Conservation (phyloP, 441 rosid genomes). For the Macaranga tanarius region DNA sequence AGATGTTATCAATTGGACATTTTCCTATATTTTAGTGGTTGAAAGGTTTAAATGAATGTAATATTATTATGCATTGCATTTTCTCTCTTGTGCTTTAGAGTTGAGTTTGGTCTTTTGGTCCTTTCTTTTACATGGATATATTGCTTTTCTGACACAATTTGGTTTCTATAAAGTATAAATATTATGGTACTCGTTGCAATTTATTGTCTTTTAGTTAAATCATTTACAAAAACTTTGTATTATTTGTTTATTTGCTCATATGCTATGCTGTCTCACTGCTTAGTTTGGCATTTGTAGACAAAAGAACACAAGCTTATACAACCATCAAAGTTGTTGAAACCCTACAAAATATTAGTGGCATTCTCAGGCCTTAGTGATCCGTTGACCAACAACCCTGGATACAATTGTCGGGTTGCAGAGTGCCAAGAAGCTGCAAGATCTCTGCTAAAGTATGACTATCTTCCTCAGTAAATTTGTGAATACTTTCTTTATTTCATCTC, state of each 20-base stretch:
- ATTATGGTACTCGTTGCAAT: not conserved
- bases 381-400: constrained; percentile 86
- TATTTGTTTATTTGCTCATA: not conserved
- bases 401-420: constrained; percentile 83
- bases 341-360: constrained; percentile 82
- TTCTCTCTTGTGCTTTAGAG: not conserved
- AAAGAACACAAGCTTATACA: constrained; percentile 70
- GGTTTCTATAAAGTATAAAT: not conserved
- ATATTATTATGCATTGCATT: not conserved
- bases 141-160: not conserved
- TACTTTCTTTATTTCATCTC: not conserved
- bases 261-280: constrained; percentile 32
- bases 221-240: not conserved
- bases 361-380: constrained; percentile 92
- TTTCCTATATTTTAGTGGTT: not conserved
- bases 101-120: not conserved
- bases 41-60: not conserved
- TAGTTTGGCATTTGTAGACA: constrained; percentile 51
- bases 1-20: not conserved
- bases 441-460: constrained; percentile 58
- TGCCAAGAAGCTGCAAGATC: constrained; percentile 88
- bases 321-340: constrained; percentile 39
- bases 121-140: not conserved
- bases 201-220: not conserved
- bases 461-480: not conserved